These are phyloP conservation scores for Marasmius tenuissimus DNA, from an alignment of 1,284 basidiomycete genomes.

Conservation along the genomic window DNA sequence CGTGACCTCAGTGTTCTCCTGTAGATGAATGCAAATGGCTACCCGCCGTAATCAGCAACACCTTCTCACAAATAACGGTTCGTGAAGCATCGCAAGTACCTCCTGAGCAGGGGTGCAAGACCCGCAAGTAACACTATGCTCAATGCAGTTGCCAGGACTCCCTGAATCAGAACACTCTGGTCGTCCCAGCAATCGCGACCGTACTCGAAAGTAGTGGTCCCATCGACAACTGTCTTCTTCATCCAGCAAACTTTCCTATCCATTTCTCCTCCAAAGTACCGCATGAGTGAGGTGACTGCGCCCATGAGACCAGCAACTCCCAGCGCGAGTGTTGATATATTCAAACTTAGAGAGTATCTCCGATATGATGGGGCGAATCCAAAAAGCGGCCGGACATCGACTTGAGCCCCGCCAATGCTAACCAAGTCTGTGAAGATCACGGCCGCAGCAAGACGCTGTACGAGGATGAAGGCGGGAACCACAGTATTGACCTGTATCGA, in stretches of 20 bases:
- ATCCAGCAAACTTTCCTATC: not conserved
- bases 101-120: not conserved
- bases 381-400: not conserved
- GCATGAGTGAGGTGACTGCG: not conserved
- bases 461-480: not conserved
- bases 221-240: not conserved
- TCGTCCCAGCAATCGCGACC: not conserved
- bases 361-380: not conserved
- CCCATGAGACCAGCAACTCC: not conserved
- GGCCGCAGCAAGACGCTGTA: not conserved
- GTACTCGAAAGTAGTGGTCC: not conserved
- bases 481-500: not conserved
- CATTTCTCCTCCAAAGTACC: not conserved
- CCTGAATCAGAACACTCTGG: not conserved
- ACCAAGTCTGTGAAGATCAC: not conserved
- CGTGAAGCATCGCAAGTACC: too few species aligned
- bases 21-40: too few species aligned
- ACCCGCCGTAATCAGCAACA: too few species aligned
- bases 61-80: too few species aligned
- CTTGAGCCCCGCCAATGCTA: not conserved
- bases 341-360: not conserved
- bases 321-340: not conserved
- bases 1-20: too few species aligned
- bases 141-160: not conserved
- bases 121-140: not conserved